Percentiles rank a stretch among this genome's conserved stretches.
Evolutionary conservation across 495 filamentous ascomycete genomes (phyloP).

Genomic region (Penicillium lagena): DNA sequence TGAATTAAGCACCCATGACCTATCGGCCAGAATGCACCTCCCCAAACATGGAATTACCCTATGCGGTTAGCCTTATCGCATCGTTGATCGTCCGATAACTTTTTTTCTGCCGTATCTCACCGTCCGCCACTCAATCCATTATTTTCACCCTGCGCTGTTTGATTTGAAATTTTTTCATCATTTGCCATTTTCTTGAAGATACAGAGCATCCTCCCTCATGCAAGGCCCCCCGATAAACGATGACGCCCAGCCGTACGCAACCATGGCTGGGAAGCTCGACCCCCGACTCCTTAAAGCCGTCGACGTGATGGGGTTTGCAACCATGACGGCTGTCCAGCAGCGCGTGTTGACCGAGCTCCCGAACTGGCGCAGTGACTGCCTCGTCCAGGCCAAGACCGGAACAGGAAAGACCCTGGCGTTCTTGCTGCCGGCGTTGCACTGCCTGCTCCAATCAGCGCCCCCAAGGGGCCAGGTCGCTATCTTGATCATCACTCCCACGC

Average conservation of each 20-base stretch:
- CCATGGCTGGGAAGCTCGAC: constrained; percentile 43
- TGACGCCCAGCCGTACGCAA: constrained; percentile 31
- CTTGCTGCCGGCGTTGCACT: constrained; percentile 67
- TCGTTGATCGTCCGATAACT: background rate
- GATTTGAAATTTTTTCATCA: constrained; percentile 3
- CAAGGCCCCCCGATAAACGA: constrained; percentile 12
- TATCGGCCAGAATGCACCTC: too few species aligned
- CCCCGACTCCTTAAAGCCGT: constrained; percentile 39
- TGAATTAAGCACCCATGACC: too few species aligned
- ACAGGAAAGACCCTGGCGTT: constrained; percentile 82
- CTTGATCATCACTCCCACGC: constrained; percentile 58
- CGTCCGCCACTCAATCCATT: constrained; percentile 1
- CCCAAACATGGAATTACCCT: too few species aligned
- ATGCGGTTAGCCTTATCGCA: too few species aligned
- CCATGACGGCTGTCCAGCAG: constrained; percentile 53
- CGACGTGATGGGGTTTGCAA: constrained; percentile 35
- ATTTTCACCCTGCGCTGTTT: background rate
- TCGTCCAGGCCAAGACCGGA: constrained; percentile 79
- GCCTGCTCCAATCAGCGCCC: constrained; percentile 37
- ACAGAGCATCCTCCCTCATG: constrained; percentile 11
- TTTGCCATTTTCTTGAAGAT: background rate
- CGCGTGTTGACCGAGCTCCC: constrained; percentile 47
- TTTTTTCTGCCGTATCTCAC: constrained; percentile 4
- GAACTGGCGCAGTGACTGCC: constrained; percentile 43
- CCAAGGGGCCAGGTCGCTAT: constrained; percentile 49